Conservation (phyloP, 2,329 filamentous ascomycete species). For the Arthrinium phaeospermum region DNA sequence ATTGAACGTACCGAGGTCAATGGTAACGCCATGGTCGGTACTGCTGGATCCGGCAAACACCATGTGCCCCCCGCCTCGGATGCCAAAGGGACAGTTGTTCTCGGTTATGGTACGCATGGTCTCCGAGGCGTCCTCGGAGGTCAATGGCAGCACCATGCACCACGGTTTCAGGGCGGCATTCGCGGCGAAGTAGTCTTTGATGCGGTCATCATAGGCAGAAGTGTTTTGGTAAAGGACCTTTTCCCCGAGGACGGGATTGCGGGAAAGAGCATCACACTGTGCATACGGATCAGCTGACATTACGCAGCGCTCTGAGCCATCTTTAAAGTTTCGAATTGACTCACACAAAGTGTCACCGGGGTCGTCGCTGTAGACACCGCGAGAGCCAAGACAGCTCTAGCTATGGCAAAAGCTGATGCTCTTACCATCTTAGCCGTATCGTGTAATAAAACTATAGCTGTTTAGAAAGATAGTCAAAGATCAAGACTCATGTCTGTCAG, state of each 20-base stretch:
- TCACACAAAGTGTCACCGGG: too few species aligned
- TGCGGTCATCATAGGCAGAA: constrained; percentile 26
- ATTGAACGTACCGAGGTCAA: constrained; percentile 23
- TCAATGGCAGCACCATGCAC: constrained; percentile 43
- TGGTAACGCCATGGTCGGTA: constrained; percentile 26
- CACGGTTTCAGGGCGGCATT: constrained; percentile 42
- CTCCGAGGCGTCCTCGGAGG: constrained; percentile 43
- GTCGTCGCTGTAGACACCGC: too few species aligned
- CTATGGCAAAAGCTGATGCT: neutral
- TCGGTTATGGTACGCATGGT: constrained; percentile 41
- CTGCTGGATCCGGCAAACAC: constrained; percentile 32
- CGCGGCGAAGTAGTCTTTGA: constrained; percentile 43
- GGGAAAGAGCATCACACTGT: neutral
- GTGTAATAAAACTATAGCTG: too few species aligned
- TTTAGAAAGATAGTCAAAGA: too few species aligned
- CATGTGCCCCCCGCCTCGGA: constrained; percentile 40
- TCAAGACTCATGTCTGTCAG: too few species aligned
- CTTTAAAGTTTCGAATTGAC: too few species aligned
- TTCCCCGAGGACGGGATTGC: neutral
- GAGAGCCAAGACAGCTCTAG: too few species aligned
- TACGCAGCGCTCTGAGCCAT: too few species aligned
- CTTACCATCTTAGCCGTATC: too few species aligned
- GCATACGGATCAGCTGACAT: neutral
- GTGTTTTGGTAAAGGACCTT: neutral
- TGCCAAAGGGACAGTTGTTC: constrained; percentile 43